These are phyloP conservation scores for Saccharomycopsis sp. DNA, from an alignment of 805 yeast genomes.

Conservation along the genomic window DNA sequence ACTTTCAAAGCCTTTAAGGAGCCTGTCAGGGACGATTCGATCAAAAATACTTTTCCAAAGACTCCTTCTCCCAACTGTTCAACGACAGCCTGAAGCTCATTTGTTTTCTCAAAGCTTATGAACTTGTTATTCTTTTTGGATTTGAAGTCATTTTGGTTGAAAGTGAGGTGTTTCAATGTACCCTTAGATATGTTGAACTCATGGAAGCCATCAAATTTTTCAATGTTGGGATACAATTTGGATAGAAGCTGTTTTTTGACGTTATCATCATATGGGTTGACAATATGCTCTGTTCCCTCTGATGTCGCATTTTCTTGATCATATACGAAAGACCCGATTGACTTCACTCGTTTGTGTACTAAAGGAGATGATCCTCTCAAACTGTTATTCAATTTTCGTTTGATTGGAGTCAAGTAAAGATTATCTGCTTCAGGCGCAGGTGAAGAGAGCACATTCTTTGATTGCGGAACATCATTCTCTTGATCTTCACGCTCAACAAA, in stretches of 20 bases:
- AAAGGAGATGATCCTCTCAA: constrained; percentile 8
- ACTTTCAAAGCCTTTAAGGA: constrained; percentile 58
- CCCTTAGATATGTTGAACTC: constrained; percentile 25
- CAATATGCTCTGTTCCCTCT: too few species aligned
- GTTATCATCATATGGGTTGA: constrained; percentile 39
- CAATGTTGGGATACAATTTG: constrained; percentile 31
- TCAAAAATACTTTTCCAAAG: constrained; percentile 64
- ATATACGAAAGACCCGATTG: too few species aligned
- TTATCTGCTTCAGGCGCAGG: too few species aligned
- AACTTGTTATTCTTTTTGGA: constrained; percentile 29
- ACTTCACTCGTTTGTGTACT: constrained; percentile 4
- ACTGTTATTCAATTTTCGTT: constrained; percentile 7
- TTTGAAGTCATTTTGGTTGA: constrained; percentile 23
- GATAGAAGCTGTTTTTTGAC: constrained; percentile 33
- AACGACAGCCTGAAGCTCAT: constrained; percentile 30
- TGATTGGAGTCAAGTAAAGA: constrained; percentile 11
- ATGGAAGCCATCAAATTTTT: constrained; percentile 27
- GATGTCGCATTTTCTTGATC: too few species aligned
- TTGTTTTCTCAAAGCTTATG: constrained; percentile 24
- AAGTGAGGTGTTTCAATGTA: constrained; percentile 2
- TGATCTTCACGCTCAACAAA: too few species aligned
- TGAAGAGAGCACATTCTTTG: too few species aligned
- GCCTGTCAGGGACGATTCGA: constrained; percentile 49
- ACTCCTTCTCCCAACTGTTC: constrained; percentile 66
- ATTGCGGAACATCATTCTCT: too few species aligned